A percentile compares a stretch with the other conserved stretches of the same genome.
Evolutionary conservation across 1,139 yeast species (phyloP).

Genomic region (Magnusiomyces ingens): DNA sequence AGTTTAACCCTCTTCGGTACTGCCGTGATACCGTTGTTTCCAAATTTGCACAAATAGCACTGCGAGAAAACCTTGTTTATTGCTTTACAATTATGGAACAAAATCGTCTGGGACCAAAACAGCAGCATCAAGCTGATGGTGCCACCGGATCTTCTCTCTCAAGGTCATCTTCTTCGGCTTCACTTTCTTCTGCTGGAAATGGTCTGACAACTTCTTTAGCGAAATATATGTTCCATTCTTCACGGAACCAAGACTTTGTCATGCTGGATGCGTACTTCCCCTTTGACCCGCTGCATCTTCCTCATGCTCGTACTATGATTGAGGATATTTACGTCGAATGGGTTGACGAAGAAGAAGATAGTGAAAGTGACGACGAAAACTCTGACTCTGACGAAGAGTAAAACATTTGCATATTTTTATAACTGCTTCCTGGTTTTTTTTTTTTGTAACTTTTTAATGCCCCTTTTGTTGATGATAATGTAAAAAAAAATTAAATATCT

Average conservation of each 20-base stretch:
- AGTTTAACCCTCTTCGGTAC: constrained; percentile 87
- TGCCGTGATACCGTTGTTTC: constrained; percentile 91
- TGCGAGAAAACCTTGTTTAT: constrained; percentile 82
- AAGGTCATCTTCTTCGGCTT: constrained; percentile 7
- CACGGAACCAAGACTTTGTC: constrained; percentile 49
- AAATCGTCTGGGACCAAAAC: constrained; percentile 57
- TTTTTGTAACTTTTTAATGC: constrained; percentile 3
- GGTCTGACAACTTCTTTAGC: background rate
- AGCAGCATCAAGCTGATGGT: constrained; percentile 1
- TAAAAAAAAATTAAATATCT: no score
- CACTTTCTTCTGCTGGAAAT: background rate
- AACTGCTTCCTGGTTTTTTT: background rate
- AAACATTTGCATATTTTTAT: background rate
- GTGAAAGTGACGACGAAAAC: constrained; percentile 42
- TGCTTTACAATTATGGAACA: constrained; percentile 91
- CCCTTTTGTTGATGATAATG: no score
- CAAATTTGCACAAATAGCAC: constrained; percentile 90
- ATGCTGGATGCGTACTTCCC: constrained; percentile 93
- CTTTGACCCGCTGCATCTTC: constrained; percentile 82
- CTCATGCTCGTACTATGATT: constrained; percentile 49
- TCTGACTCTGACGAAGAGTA: constrained; percentile 30
- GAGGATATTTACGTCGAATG: constrained; percentile 68
- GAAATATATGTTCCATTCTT: background rate
- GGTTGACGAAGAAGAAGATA: constrained; percentile 65
- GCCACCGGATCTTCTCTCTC: constrained; percentile 9